These are phyloP conservation scores for Acacia acuminata DNA, from an alignment of 306 rosid species.

Conservation along the genomic window DNA sequence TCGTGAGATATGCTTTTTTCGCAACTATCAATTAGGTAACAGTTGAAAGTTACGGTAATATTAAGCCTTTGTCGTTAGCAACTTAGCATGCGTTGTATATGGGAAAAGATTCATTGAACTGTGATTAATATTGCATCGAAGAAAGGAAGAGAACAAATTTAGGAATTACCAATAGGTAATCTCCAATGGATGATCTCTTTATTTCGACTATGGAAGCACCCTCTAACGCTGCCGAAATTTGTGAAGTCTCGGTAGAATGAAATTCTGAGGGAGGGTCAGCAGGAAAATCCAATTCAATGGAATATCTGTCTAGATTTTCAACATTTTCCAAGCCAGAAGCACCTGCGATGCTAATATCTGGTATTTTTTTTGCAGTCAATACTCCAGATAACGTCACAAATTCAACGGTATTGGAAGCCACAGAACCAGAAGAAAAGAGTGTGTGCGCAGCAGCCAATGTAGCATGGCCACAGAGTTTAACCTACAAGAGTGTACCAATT, in stretches of 20 bases:
- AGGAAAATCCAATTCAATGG: conserved; percentile 59
- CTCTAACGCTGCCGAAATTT: conserved; percentile 47
- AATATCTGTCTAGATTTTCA: conserved; percentile 31
- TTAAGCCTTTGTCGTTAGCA: background rate
- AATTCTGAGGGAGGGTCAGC: conserved; percentile 36
- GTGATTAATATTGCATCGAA: background rate
- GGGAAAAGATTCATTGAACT: background rate
- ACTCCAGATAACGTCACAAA: conserved; percentile 71
- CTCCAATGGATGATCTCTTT: conserved; percentile 37
- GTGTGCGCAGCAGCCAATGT: conserved; percentile 76
- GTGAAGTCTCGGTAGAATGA: conserved; percentile 35
- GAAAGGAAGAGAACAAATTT: background rate
- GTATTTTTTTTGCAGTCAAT: conserved; percentile 48
- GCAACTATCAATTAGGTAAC: conserved; percentile 7
- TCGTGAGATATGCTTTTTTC: background rate
- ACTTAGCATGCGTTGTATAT: background rate
- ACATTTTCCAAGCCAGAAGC: conserved; percentile 30
- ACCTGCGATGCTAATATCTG: conserved; percentile 1
- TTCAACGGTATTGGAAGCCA: conserved; percentile 45
- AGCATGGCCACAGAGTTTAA: conserved; percentile 85
- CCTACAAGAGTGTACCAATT: conserved; percentile 41
- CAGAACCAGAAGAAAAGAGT: conserved; percentile 53
- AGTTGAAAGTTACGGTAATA: background rate
- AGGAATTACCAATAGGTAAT: conserved; percentile 56
- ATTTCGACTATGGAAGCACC: conserved; percentile 53